A percentile compares a stretch with the other conserved stretches of the same genome.
Conservation (phyloP, 2,329 filamentous ascomycete genomes). For the Monosporascus sp. region DNA sequence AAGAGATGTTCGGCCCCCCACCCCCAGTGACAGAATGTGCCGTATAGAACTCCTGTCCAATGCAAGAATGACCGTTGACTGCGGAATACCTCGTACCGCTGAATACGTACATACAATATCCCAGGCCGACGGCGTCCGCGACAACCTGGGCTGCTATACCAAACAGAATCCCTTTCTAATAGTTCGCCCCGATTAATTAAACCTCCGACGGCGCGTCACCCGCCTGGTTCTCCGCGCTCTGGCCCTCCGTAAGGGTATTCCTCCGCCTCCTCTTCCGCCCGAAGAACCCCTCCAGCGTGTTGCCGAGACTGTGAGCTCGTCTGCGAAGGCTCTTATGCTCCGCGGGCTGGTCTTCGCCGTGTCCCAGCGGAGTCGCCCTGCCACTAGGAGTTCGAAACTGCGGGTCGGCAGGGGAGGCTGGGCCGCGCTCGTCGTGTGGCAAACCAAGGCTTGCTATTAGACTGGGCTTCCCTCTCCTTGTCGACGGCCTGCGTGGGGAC, state of each 20-base stretch:
- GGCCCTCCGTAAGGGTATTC: slow-evolving; percentile 22
- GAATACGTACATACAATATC: not conserved
- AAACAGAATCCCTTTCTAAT: not conserved
- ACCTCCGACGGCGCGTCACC: slow-evolving; percentile 3
- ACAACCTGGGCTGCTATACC: not conserved
- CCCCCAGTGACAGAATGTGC: too few species aligned
- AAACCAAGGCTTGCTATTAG: slow-evolving; percentile 53
- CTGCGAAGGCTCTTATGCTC: slow-evolving; percentile 21
- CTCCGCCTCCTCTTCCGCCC: slow-evolving; percentile 23
- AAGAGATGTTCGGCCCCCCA: slow-evolving; percentile 11
- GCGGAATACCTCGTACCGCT: slow-evolving; percentile 3
- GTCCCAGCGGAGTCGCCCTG: slow-evolving; percentile 14
- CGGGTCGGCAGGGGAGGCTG: slow-evolving; percentile 13
- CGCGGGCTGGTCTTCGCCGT: slow-evolving; percentile 9
- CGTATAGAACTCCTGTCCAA: slow-evolving; percentile 24
- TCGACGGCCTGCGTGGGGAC: slow-evolving; percentile 36
- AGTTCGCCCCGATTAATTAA: not conserved
- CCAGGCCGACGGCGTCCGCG: not conserved
- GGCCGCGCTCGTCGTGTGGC: slow-evolving; percentile 33
- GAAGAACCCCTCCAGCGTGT: slow-evolving; percentile 33
- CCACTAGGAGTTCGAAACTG: slow-evolving; percentile 13
- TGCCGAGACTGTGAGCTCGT: slow-evolving; percentile 34
- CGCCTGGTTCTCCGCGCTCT: slow-evolving; percentile 9
- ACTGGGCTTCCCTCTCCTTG: slow-evolving; percentile 43
- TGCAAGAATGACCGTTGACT: slow-evolving; percentile 13